Percentiles rank a stretch among this genome's conserved stretches.
phyloP scores from a whole-genome alignment of 306 rosid genomes.

The Cercis canadensis region DNA sequence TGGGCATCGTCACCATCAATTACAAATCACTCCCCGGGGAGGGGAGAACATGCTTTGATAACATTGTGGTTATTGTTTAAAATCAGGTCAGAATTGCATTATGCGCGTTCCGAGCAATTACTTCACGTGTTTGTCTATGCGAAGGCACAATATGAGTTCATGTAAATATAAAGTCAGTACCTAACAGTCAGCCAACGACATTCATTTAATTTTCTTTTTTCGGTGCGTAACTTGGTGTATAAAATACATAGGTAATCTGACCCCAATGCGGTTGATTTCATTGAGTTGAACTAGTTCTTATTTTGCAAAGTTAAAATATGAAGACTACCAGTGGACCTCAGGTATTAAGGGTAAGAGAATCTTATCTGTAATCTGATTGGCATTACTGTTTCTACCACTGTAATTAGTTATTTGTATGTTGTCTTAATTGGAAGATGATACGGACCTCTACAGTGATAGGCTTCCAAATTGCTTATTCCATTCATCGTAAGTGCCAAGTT shows the following conservation, averaged over 20 bases:
- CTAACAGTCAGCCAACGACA: not conserved
- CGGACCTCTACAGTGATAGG: conserved; percentile 48
- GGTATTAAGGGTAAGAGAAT: too few species aligned
- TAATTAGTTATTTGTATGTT: too few species aligned
- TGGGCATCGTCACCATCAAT: conserved; percentile 25
- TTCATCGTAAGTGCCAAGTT: conserved; percentile 67
- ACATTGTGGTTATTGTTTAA: conserved; percentile 1
- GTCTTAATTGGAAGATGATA: not conserved
- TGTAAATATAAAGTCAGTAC: conserved; percentile 14
- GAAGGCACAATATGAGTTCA: not conserved
- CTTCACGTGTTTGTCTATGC: conserved; percentile 40
- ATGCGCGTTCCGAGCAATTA: conserved; percentile 39
- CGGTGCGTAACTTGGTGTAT: not conserved
- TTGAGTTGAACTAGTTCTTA: not conserved
- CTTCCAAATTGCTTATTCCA: conserved; percentile 92
- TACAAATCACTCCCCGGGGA: too few species aligned
- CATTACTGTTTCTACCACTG: too few species aligned
- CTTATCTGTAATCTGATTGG: too few species aligned
- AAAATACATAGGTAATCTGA: conserved; percentile 9
- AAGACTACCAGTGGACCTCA: too few species aligned
- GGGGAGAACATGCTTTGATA: conserved; percentile 15
- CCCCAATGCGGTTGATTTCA: conserved; percentile 9
- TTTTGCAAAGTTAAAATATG: not conserved
- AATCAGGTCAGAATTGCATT: conserved; percentile 39
- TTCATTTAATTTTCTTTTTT: not conserved